Conservation (phyloP, 139 green algal genomes). For the Picochlorum sp. region DNA sequence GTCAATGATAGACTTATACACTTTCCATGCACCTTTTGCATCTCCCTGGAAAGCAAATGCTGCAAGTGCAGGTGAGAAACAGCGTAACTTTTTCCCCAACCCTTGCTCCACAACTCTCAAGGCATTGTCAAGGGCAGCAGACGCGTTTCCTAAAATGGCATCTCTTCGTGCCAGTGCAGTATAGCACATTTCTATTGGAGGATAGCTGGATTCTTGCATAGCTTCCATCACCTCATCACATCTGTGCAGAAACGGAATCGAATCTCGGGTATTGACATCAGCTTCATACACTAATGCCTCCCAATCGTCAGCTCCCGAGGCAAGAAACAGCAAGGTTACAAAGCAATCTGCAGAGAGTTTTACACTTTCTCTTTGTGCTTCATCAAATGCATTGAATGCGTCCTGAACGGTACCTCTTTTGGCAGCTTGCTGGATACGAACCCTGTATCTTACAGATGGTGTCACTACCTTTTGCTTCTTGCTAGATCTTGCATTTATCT, state of each 20-base stretch:
- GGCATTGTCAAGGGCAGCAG: conserved; percentile 22
- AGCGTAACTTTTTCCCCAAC: conserved; percentile 21
- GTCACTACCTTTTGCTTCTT: conserved; percentile 2
- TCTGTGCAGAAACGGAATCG: background rate
- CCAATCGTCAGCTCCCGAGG: conserved; percentile 32
- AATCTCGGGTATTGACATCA: too few species aligned
- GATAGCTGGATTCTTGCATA: background rate
- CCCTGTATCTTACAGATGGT: background rate
- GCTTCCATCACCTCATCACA: background rate
- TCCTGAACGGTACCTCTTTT: conserved; percentile 2
- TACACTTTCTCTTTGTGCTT: conserved; percentile 11
- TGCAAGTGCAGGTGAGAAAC: conserved; percentile 37
- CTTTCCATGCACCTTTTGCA: conserved; percentile 15
- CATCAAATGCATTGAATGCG: conserved; percentile 26
- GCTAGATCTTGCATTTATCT: too few species aligned
- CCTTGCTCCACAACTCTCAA: conserved; percentile 9
- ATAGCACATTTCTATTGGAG: conserved; percentile 14
- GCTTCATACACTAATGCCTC: conserved; percentile 7
- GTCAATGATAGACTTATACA: conserved; percentile 12
- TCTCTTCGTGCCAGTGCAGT: conserved; percentile 24
- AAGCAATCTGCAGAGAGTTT: conserved; percentile 10
- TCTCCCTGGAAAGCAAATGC: conserved; percentile 26
- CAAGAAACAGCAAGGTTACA: conserved; percentile 32
- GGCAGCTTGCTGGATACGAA: conserved; percentile 21
- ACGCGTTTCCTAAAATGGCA: conserved; percentile 17